phyloP scores from a whole-genome alignment of 2,329 filamentous ascomycete species.

The Diaporthe vexans region DNA sequence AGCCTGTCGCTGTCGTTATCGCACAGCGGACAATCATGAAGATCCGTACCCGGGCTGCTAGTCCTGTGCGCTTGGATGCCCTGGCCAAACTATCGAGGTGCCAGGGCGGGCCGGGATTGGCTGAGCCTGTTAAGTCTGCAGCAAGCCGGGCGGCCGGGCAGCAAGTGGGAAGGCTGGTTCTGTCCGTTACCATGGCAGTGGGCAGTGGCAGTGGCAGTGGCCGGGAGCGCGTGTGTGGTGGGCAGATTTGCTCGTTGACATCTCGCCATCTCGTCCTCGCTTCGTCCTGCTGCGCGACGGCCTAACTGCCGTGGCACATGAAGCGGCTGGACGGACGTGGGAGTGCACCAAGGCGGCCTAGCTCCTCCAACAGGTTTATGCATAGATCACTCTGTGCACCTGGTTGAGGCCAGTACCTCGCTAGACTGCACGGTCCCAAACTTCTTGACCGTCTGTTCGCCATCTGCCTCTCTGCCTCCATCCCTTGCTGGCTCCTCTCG shows the following conservation, averaged over 20 bases:
- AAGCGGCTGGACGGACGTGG: conserved; percentile 24
- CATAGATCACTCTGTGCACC: conserved; percentile 11
- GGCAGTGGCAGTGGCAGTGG: conserved; percentile 20
- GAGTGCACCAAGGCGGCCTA: conserved; percentile 26
- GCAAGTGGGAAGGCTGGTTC: conserved; percentile 20
- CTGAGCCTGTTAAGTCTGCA: conserved; percentile 24
- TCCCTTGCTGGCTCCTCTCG: conserved; percentile 1
- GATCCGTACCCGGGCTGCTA: conserved; percentile 9
- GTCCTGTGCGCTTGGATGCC: conserved; percentile 27
- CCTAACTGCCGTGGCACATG: conserved; percentile 31
- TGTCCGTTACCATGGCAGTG: conserved; percentile 26
- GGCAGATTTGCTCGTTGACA: conserved; percentile 18
- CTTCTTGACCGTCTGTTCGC: conserved; percentile 13
- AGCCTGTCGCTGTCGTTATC: conserved; percentile 17
- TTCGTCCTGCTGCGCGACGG: conserved; percentile 10
- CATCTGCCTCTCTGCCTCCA: neutral
- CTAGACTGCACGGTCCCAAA: conserved; percentile 12
- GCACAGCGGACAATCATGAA: conserved; percentile 11
- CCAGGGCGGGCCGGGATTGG: conserved; percentile 20
- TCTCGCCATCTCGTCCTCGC: conserved; percentile 35
- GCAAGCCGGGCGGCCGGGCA: conserved; percentile 22
- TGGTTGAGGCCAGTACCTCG: neutral
- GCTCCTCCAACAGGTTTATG: conserved; percentile 8
- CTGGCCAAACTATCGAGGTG: conserved; percentile 8
- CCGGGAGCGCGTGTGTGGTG: conserved; percentile 18